Evolutionary conservation across 108 stramenopile genomes (phyloP), one percentile per base, ranked within the genome.

Genomic region (Stephanodiscus triporus): DNA sequence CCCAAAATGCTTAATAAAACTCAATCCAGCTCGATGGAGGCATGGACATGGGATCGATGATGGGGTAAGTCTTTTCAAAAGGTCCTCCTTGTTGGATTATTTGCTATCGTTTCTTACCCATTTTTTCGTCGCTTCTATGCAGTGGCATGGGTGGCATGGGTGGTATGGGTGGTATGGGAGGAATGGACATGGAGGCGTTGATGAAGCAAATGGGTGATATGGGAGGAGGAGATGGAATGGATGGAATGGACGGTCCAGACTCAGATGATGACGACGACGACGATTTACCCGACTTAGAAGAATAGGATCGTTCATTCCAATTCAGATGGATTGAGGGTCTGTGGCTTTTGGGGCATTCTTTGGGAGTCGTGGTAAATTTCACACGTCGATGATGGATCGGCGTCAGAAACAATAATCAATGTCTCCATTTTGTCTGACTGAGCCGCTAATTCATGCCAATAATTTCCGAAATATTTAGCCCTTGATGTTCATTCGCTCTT

Each of bases 261-360:
- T 77, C 63, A 23, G 89, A 85, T 54, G 92, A 88, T 57, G 89
- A 80, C 24, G 87, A 81, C 24, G 89, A 87, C 66, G 91, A 89
- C 65, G 94, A 92, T 73, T 67, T 95, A 64, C 93, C 93, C 0
- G 89, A 90, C 22, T 77, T 95, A 66, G 91, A 95, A 65, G 70
- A 81, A 61, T 47, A 58, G 38, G 66, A 60, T 20, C 24, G 9
- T 49, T 53, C 51, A 6, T 53, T 53, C 0, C 40, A n/a, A 40
- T 40, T 40, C 40, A 11, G 40, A 40, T 36, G 9, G 8, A 40
- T 40, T 40, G 10, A 11, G 9, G 40, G 40, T 9, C 10, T 40
- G 10, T 9, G 40, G 9, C 40, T 40, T 40, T 40, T 40, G 8
- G 40, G 8, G 32, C 5, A 34, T 34, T 34, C 32, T 5, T 4